Evolutionary conservation across 805 yeast genomes (phyloP).

Genomic region (Candida verbasci): DNA sequence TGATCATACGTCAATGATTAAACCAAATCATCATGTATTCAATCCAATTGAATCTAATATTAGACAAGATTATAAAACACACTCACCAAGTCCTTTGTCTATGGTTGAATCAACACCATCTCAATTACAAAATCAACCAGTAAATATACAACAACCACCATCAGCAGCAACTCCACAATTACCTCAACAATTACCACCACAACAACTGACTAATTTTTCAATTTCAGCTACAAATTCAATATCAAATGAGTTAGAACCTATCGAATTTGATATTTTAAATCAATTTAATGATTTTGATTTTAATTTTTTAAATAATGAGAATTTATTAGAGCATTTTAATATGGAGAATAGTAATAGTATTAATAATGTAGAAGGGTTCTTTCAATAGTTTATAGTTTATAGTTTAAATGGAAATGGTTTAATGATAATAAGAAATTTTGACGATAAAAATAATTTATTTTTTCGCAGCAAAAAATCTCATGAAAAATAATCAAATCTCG

Average conservation of each 20-base stretch:
- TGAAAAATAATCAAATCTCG: no score
- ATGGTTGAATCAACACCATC: not conserved
- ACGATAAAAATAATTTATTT: no score
- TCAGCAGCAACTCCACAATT: not conserved
- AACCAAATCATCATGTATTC: constrained; percentile 1
- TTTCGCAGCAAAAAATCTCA: not conserved
- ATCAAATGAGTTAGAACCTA: constrained; percentile 1
- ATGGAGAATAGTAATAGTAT: not conserved
- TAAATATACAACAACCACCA: not conserved
- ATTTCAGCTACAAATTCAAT: not conserved
- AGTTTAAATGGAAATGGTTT: no score
- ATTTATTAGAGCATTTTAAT: constrained; percentile 6
- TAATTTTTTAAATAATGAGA: constrained; percentile 27
- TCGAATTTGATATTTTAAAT: constrained; percentile 4
- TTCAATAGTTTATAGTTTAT: no score
- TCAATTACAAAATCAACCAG: not conserved
- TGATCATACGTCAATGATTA: constrained; percentile 15
- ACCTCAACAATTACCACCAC: not conserved
- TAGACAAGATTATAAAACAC: constrained; percentile 2
- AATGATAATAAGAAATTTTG: no score
- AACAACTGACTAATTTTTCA: not conserved
- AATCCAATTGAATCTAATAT: constrained; percentile 4
- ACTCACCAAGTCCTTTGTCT: constrained; percentile 5
- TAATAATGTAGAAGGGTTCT: constrained; percentile 16
- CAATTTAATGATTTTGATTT: constrained; percentile 21